Evolutionary conservation across 495 filamentous ascomycete genomes (phyloP).

Genomic region (Penicillium argentinense): DNA sequence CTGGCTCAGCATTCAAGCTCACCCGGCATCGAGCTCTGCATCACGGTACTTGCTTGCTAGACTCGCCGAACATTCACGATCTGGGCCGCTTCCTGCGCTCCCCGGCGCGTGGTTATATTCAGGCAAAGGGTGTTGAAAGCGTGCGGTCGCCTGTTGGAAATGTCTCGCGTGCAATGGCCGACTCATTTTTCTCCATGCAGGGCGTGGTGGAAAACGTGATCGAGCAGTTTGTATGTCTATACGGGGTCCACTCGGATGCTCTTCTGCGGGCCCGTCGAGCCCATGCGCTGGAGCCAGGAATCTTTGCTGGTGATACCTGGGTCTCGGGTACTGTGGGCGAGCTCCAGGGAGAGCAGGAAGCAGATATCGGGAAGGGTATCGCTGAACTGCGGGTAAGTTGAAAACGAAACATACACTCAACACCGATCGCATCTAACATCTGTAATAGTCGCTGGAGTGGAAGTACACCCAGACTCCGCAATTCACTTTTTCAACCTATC

Average conservation of each 20-base stretch:
- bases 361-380: constrained; percentile 56
- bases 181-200: constrained; percentile 41
- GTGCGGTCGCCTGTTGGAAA: constrained; percentile 83
- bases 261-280: constrained; percentile 35
- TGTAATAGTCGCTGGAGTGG: constrained; percentile 65
- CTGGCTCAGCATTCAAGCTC: constrained; percentile 91
- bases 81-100: constrained; percentile 69
- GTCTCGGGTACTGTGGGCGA: constrained; percentile 50
- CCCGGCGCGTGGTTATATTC: constrained; percentile 70
- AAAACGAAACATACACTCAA: neutral
- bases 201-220: constrained; percentile 36
- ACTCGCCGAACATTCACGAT: constrained; percentile 63
- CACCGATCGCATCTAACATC: constrained; percentile 3
- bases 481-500: constrained; percentile 69
- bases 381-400: constrained; percentile 59
- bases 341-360: constrained; percentile 39
- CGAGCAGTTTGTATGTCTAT: constrained; percentile 34
- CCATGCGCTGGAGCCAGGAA: constrained; percentile 34
- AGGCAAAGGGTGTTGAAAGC: constrained; percentile 87
- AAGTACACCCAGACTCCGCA: constrained; percentile 81
- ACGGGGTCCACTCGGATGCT: constrained; percentile 30
- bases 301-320: constrained; percentile 43
- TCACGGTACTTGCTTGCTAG: constrained; percentile 85
- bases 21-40: constrained; percentile 76
- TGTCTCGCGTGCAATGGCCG: constrained; percentile 53